Percentiles rank a stretch among this genome's conserved stretches.
Conservation (phyloP, 257 asterid genomes). For the Eustoma russellianum region DNA sequence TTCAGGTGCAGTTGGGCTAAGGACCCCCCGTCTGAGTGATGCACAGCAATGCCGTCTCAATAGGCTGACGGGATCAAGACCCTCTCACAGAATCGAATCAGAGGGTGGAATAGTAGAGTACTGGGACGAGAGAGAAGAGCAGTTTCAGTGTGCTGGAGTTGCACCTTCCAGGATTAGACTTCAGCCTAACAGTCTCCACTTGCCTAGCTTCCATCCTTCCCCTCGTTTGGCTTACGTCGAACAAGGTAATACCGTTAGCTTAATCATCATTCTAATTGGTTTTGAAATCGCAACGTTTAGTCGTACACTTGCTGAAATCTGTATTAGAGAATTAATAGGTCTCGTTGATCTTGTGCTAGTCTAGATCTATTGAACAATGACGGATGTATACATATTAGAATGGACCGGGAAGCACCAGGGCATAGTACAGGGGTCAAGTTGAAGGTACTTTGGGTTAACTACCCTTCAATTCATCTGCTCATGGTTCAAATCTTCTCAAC, state of each 20-base stretch:
- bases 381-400: too few species aligned
- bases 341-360: too few species aligned
- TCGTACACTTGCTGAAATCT: too few species aligned
- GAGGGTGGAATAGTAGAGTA: conserved; percentile 56
- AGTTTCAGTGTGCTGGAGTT: conserved; percentile 69
- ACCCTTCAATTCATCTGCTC: too few species aligned
- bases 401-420: too few species aligned
- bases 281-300: too few species aligned
- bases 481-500: too few species aligned
- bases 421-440: too few species aligned
- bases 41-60: conserved; percentile 62
- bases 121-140: conserved; percentile 44
- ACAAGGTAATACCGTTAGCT: conserved; percentile 20
- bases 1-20: conserved; percentile 3
- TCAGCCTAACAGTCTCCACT: conserved; percentile 32
- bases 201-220: conserved; percentile 58
- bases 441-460: too few species aligned
- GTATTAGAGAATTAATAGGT: too few species aligned
- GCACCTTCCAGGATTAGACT: conserved; percentile 35
- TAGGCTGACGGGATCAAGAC: conserved; percentile 32
- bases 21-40: conserved; percentile 16
- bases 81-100: conserved; percentile 28
- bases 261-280: too few species aligned
- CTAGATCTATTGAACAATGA: too few species aligned
- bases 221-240: conserved; percentile 61